phyloP scores from a whole-genome alignment of 305 asterid genomes.

The Withania somnifera region DNA sequence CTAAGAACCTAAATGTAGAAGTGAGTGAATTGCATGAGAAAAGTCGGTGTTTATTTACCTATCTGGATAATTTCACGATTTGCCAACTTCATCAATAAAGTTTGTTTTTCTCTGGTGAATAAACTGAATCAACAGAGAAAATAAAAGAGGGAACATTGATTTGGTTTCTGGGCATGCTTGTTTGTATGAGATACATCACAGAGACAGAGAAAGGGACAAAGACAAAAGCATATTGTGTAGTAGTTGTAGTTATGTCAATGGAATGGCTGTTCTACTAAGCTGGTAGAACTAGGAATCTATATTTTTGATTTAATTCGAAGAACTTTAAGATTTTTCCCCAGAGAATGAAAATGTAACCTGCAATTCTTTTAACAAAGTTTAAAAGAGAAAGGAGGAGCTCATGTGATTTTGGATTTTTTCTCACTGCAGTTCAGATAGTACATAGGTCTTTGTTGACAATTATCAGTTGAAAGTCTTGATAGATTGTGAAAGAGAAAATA shows the following conservation, averaged over 20 bases:
- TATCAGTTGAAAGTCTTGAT: neutral
- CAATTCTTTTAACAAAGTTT: neutral
- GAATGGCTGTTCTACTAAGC: neutral
- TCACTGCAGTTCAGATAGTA: neutral
- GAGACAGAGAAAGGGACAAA: neutral
- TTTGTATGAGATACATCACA: neutral
- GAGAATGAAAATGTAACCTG: neutral
- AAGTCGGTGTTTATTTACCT: neutral
- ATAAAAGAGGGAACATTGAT: neutral
- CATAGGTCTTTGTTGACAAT: neutral
- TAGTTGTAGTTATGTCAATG: neutral
- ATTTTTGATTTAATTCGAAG: neutral
- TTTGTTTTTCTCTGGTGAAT: neutral
- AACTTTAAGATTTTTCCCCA: neutral
- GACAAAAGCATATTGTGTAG: neutral
- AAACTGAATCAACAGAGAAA: neutral
- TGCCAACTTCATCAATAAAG: neutral
- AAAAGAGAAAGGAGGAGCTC: neutral
- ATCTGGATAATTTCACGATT: neutral
- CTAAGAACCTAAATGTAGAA: neutral
- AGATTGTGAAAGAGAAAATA: neutral
- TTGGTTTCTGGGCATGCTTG: neutral
- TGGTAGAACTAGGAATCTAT: neutral
- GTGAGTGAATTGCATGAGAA: neutral
- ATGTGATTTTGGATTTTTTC: neutral